These are phyloP conservation scores for Pholiota molesta DNA, from an alignment of 768 basidiomycete genomes.

Conservation along the genomic window DNA sequence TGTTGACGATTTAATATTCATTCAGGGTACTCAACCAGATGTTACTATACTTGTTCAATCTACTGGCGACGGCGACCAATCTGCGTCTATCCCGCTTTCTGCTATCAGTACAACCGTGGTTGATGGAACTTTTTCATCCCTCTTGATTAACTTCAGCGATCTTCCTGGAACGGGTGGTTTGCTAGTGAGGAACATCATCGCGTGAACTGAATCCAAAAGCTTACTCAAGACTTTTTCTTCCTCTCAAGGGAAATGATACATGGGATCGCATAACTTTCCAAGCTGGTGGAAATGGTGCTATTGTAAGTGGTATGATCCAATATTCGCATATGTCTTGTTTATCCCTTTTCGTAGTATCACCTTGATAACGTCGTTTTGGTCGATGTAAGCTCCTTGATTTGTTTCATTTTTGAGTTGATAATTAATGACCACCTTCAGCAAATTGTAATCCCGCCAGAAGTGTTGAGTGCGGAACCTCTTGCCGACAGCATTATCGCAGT, in stretches of 20 bases:
- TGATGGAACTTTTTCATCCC: constrained; percentile 41
- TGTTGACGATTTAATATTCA: background rate
- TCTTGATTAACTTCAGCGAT: constrained; percentile 49
- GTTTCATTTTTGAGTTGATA: background rate
- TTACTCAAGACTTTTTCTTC: background rate
- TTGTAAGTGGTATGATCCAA: constrained; percentile 27
- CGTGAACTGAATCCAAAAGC: background rate
- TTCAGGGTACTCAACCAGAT: constrained; percentile 48
- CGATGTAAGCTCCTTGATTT: constrained; percentile 29
- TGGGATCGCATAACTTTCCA: constrained; percentile 58
- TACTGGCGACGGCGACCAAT: constrained; percentile 37
- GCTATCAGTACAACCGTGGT: constrained; percentile 42
- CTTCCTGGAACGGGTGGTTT: constrained; percentile 44
- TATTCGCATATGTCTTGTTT: background rate
- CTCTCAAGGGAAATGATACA: constrained; percentile 37
- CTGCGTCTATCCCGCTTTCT: constrained; percentile 44
- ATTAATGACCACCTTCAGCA: constrained; percentile 23
- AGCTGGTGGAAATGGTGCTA: constrained; percentile 47
- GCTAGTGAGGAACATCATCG: constrained; percentile 30
- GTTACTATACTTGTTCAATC: constrained; percentile 43
- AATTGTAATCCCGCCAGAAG: constrained; percentile 47
- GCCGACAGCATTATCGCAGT: constrained; percentile 50
- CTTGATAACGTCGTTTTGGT: constrained; percentile 54
- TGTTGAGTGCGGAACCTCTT: constrained; percentile 56
- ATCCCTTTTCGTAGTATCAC: constrained; percentile 37